These are phyloP conservation scores for Apiotrichum sp. DNA, from an alignment of 1,284 basidiomycete genomes.

Conservation along the genomic window DNA sequence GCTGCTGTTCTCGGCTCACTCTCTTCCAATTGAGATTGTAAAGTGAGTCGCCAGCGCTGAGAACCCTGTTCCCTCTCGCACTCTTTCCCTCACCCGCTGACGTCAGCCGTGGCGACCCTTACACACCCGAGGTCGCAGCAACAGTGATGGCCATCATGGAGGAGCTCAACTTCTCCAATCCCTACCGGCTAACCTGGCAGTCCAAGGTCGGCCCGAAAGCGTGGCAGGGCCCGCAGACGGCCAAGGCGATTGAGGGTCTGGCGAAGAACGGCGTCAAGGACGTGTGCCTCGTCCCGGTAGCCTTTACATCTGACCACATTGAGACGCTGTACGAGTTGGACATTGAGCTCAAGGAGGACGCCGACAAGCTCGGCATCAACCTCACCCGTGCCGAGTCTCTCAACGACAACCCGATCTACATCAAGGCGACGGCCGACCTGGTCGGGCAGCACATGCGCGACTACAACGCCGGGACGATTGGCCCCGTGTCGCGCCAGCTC, in stretches of 20 bases:
- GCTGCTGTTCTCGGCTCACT: constrained; percentile 94
- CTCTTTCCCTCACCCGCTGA: neutral
- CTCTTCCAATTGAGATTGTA: constrained; percentile 92
- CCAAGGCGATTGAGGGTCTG: constrained; percentile 84
- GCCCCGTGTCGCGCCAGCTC: constrained; percentile 72
- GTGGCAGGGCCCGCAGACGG: constrained; percentile 98
- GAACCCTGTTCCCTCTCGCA: too few relatives aligned
- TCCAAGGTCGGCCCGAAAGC: constrained; percentile 94
- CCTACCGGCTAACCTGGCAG: constrained; percentile 94
- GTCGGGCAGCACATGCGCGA: constrained; percentile 72
- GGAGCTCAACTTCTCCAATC: constrained; percentile 62
- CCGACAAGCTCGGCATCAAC: constrained; percentile 82
- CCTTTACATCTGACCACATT: constrained; percentile 98
- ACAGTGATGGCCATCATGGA: constrained; percentile 87
- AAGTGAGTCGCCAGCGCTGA: constrained; percentile 50
- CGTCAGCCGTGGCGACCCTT: constrained; percentile 92
- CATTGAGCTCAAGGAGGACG: constrained; percentile 87
- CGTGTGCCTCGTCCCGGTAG: constrained; percentile 87
- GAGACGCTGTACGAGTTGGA: constrained; percentile 98
- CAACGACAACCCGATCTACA: constrained; percentile 96
- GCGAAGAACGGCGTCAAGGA: constrained; percentile 81
- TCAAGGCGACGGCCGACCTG: constrained; percentile 92
- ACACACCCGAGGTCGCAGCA: constrained; percentile 90
- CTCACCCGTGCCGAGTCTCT: constrained; percentile 89
- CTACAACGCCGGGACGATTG: constrained; percentile 49